Evolutionary conservation across 768 basidiomycete species (phyloP), one percentile per base, ranked within the genome.

Genomic region (Rhizopogon rudus): DNA sequence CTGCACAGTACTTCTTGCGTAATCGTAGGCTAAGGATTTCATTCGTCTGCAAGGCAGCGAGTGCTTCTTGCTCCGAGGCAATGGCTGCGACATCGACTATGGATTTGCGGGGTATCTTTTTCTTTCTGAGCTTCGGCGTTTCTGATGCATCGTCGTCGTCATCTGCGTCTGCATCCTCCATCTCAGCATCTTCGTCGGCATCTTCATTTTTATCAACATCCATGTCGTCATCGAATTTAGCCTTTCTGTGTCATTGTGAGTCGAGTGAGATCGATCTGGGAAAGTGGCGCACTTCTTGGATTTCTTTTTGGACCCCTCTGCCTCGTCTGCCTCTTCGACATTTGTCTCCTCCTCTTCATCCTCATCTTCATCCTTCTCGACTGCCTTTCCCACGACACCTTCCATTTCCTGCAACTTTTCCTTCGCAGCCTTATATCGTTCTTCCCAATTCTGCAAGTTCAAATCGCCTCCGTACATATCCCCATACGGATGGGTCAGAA

Each of bases 401-500:
- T 96, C 92, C 49, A 94, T 66, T 63, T 83, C 82, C 41, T 82
- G 78, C 60, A 98, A 69, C 64, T 95, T 81, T 39, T 73, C 74
- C 41, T 74, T 76, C 16, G 88, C 78, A 13, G 73, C 75, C 16
- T 81, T 73, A 65, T 93, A 94, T 40, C 88, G 76, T 25, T 75
- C 76, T 61, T 91, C 81, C 84, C 89, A 98, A 59, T 86, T 80
- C 1, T 77, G 76, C 8, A 85, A 71, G 51, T 84, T 82, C 50
- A 99, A 73, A 44, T 81, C 78, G 1, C 94, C 96, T 0, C 94
- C 96, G 63, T 95, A 86, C 73, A 88, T 79, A 14, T 83, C 62
- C 0, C 87, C 88, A 68, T 91, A 98, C 3, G 95, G 95, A 71
- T 99, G 95, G 0, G 95, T 98, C 54, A 78, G 56, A 45, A 98